Conservation (phyloP, 495 filamentous ascomycete species). For the Neurospora pannonica region DNA sequence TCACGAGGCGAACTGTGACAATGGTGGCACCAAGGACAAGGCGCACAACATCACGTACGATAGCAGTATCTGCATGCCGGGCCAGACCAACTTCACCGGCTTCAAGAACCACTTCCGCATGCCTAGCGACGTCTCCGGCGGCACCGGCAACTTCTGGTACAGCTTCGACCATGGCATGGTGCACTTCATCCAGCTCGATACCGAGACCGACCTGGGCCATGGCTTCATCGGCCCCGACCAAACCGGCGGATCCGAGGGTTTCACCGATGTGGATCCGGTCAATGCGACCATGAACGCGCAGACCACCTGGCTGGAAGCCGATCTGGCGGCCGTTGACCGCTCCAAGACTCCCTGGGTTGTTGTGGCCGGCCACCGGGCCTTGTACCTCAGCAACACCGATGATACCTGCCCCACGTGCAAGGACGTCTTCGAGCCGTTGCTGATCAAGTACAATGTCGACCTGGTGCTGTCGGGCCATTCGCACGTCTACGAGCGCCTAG, state of each 20-base stretch:
- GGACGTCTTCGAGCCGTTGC: slow-evolving; percentile 37
- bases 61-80: slow-evolving; percentile 35
- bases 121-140: slow-evolving; percentile 33
- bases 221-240: slow-evolving; percentile 26
- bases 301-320: slow-evolving; percentile 36
- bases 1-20: slow-evolving; percentile 45
- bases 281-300: slow-evolving; percentile 43
- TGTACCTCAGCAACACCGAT: slow-evolving; percentile 27
- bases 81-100: slow-evolving; percentile 47
- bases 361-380: slow-evolving; percentile 43
- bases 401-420: slow-evolving; percentile 33
- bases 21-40: slow-evolving; percentile 12
- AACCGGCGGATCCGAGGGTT: slow-evolving; percentile 17
- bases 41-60: neutral
- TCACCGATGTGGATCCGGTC: slow-evolving; percentile 31
- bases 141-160: slow-evolving; percentile 48
- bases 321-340: slow-evolving; percentile 42
- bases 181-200: slow-evolving; percentile 42
- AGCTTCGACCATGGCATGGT: slow-evolving; percentile 49
- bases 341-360: slow-evolving; percentile 46
- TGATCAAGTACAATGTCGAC: slow-evolving; percentile 43
- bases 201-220: slow-evolving; percentile 44
- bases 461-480: slow-evolving; percentile 42
- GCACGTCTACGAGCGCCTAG: slow-evolving; percentile 40
- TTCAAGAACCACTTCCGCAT: slow-evolving; percentile 45